Evolutionary conservation across 345 rosid species (phyloP).

Genomic region (Atalantia buxifolia): DNA sequence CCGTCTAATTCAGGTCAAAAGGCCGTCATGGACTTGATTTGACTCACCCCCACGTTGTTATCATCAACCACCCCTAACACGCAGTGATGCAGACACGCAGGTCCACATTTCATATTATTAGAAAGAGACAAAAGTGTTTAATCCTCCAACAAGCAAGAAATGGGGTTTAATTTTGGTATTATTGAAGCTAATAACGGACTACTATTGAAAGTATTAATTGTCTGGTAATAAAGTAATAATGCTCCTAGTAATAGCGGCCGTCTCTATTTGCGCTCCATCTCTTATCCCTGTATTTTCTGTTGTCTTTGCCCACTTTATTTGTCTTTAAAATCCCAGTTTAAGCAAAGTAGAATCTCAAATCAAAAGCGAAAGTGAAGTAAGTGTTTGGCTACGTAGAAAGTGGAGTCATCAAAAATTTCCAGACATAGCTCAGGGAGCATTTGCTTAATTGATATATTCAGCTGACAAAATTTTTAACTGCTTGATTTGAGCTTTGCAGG

Average conservation of each 20-base stretch:
- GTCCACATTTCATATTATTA: neutral
- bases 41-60: neutral
- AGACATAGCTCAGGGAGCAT: neutral
- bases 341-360: neutral
- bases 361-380: neutral
- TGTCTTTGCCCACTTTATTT: neutral
- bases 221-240: neutral
- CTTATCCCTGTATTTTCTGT: constrained; percentile 8
- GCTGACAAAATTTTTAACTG: neutral
- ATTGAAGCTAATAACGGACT: neutral
- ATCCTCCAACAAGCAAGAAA: neutral
- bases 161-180: neutral
- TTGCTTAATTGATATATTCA: neutral
- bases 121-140: neutral
- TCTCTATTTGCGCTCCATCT: neutral
- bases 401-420: neutral
- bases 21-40: neutral
- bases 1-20: constrained; percentile 15
- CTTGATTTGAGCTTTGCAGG: neutral
- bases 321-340: constrained; percentile 10
- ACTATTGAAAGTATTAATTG: neutral
- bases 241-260: neutral
- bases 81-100: too few species aligned
- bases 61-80: too few species aligned
- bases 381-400: neutral